Base-by-base conservation (phyloP, 768 basidiomycete species). In the Agrocybe praecox region DNA sequence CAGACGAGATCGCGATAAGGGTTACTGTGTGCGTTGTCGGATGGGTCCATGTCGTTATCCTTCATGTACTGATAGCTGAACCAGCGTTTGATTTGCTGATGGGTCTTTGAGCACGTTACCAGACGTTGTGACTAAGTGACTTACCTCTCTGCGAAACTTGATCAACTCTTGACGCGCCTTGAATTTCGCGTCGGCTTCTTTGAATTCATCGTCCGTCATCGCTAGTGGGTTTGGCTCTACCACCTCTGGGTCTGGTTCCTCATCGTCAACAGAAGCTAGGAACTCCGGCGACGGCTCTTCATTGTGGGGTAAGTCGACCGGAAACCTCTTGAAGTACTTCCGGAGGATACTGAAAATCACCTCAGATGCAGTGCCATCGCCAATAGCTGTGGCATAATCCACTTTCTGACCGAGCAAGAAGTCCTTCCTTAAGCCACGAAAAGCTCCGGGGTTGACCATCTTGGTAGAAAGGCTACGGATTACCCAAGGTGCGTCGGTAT, bases 251-350 rank as follows among this genome's bases (percentile, higher is more conserved):
- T 58, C 57, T 11, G 50, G 29, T 4, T 18, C 57, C 17, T 58
- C 47, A 46, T 63, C 57, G 29, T 63, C 48, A 9, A 63, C 54
- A 2, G 32, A n/a, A 14, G 52, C 59, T 12, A 63, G 53, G 14
- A 44, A 14, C 21, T 60, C 52, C 2, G 48, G 24, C 15, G 55
- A 24, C 9, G 59, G 62, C 18, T 63, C 59, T 12, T 45, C n/a
- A 44, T 49, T 23, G 18, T 52, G 46, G 2, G 52, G 48, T 15
- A 63, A 44, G 32, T 49, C 48, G 1, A 55, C 44, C 14, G 60
- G 57, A 57, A 45, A 63, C 9, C 59, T 22, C 47, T 58, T 63
- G 48, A 63, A 58, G 24, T 56, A 63, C 4, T 48, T 42, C 1
- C 55, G 43, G 36, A 47, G 49, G 46, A 63, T 57, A 42, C 34